phyloP scores from a whole-genome alignment of 352 stramenopile species.

The Pythium oligandrum region DNA sequence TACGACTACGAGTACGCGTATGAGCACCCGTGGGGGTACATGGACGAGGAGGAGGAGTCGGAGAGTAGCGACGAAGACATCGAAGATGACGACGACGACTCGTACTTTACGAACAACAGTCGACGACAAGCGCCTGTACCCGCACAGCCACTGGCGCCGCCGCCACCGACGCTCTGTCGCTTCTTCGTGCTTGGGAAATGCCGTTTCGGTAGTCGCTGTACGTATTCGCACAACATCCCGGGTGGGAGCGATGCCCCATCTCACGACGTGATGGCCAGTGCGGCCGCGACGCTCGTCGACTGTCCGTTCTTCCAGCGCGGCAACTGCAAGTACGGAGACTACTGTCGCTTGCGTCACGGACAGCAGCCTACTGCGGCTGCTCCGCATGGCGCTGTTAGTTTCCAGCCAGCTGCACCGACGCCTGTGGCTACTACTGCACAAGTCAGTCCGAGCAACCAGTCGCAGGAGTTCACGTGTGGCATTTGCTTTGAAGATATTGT shows the following conservation, averaged over 20 bases:
- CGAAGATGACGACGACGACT: constrained; percentile 3
- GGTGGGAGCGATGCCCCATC: constrained; percentile 21
- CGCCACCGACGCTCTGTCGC: constrained; percentile 42
- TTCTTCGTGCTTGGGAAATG: constrained; percentile 81
- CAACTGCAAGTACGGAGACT: constrained; percentile 72
- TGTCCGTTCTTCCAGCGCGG: constrained; percentile 71
- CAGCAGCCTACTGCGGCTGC: not conserved
- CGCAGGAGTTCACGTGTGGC: constrained; percentile 63
- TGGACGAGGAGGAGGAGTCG: constrained; percentile 9
- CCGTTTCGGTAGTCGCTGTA: constrained; percentile 63
- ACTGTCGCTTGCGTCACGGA: constrained; percentile 54
- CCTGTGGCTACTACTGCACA: not conserved
- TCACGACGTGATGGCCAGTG: constrained; percentile 30
- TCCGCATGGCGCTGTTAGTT: no score
- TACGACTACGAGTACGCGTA: no score
- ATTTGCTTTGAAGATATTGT: constrained; percentile 84
- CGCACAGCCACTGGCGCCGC: constrained; percentile 11
- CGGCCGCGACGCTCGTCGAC: constrained; percentile 57
- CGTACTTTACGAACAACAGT: constrained; percentile 5
- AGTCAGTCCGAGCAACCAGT: constrained; percentile 10
- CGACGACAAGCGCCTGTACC: not conserved
- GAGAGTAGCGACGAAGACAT: not conserved
- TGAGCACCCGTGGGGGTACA: no score
- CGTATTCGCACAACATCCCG: constrained; percentile 60
- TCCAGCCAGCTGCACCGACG: not conserved